Conservation (phyloP, 352 stramenopile species). For the Phytophthora aleatoria region DNA sequence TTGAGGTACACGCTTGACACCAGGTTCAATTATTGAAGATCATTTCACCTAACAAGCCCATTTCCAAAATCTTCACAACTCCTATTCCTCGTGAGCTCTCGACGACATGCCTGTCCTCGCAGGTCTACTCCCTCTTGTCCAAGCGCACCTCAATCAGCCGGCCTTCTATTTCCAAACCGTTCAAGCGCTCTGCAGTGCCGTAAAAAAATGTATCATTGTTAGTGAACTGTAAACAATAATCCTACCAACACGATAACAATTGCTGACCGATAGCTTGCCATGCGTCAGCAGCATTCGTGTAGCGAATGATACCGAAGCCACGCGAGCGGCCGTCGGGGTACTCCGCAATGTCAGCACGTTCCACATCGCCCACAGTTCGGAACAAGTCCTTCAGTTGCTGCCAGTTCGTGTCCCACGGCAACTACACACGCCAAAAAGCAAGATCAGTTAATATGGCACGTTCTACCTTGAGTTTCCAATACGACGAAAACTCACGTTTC, state of each 20-base stretch:
- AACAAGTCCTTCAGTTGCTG: slow-evolving; percentile 76
- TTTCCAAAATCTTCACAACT: slow-evolving; percentile 23
- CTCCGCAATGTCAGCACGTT: slow-evolving; percentile 65
- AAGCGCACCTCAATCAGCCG: slow-evolving; percentile 70
- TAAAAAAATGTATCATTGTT: slow-evolving; percentile 1
- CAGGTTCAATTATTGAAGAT: neutral
- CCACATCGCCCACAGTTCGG: slow-evolving; percentile 63
- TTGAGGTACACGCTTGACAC: neutral
- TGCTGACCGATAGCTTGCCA: slow-evolving; percentile 67
- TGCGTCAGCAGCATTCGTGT: slow-evolving; percentile 52
- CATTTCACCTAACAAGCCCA: slow-evolving; percentile 18
- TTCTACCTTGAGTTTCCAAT: neutral
- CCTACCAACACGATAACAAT: slow-evolving; percentile 1
- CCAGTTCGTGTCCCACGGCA: slow-evolving; percentile 74
- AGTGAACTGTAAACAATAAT: slow-evolving; percentile 2
- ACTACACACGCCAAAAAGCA: slow-evolving; percentile 33
- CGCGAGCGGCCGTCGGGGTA: slow-evolving; percentile 65
- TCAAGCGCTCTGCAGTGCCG: slow-evolving; percentile 52
- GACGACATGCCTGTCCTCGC: slow-evolving; percentile 3
- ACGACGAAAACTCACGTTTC: slow-evolving; percentile 54
- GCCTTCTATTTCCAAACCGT: slow-evolving; percentile 69
- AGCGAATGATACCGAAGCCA: slow-evolving; percentile 77
- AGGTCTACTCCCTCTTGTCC: slow-evolving; percentile 52
- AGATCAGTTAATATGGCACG: slow-evolving; percentile 1
- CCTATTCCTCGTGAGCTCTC: slow-evolving; percentile 19